These are phyloP conservation scores for Phaffia tasmanica DNA, from an alignment of 768 basidiomycete species.

Conservation along the genomic window DNA sequence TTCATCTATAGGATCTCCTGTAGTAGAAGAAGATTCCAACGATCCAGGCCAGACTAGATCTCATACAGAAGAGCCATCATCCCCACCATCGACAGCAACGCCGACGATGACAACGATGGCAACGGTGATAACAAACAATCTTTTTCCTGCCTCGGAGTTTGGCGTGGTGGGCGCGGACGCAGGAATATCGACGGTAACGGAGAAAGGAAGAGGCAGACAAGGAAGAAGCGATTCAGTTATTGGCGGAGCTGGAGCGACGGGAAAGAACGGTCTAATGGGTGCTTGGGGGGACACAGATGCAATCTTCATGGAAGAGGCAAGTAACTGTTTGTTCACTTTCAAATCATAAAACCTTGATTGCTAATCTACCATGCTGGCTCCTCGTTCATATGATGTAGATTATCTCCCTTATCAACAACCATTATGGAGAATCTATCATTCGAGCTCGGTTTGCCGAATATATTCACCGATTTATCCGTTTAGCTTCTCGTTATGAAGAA, in stretches of 20 bases:
- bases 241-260: too few relatives aligned
- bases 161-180: not conserved
- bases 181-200: not conserved
- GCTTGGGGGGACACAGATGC: constrained; percentile 29
- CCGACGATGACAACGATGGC: too few relatives aligned
- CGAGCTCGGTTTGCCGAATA: constrained; percentile 85
- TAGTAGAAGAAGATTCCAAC: too few relatives aligned
- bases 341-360: too few relatives aligned
- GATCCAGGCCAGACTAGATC: too few relatives aligned
- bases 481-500: constrained; percentile 87
- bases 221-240: not conserved
- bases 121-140: too few relatives aligned
- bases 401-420: constrained; percentile 71
- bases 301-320: constrained; percentile 84
- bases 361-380: too few relatives aligned
- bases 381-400: constrained; percentile 45
- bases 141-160: too few relatives aligned
- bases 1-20: too few relatives aligned
- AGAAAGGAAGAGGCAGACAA: constrained; percentile 1
- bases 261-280: too few relatives aligned
- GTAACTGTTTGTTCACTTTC: constrained; percentile 34
- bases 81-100: too few relatives aligned
- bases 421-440: constrained; percentile 80
- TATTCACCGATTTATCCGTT: constrained; percentile 67
- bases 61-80: too few relatives aligned